Evolutionary conservation across 2,329 filamentous ascomycete genomes (phyloP).

Genomic region (Chalaropsis ovoidea): DNA sequence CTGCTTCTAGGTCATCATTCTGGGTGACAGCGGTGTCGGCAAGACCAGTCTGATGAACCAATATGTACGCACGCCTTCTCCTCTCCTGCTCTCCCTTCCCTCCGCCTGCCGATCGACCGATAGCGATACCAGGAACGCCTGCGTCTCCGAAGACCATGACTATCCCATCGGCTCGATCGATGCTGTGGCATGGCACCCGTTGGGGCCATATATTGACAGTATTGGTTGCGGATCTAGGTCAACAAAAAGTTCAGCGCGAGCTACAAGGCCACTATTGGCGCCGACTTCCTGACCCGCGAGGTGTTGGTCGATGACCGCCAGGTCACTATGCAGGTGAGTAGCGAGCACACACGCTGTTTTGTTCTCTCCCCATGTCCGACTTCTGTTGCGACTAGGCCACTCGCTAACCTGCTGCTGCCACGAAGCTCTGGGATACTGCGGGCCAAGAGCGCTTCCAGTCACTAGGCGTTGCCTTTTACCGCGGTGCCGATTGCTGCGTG

Average conservation of each 20-base stretch:
- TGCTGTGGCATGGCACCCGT: neutral
- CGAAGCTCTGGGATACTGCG: constrained; percentile 90
- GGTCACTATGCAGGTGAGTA: constrained; percentile 88
- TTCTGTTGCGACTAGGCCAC: neutral
- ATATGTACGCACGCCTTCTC: constrained; percentile 67
- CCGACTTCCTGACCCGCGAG: constrained; percentile 96
- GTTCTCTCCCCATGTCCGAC: neutral
- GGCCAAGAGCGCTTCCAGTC: constrained; percentile 97
- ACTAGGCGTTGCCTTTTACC: constrained; percentile 92
- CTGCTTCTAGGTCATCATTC: constrained; percentile 77
- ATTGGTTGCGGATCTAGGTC: constrained; percentile 51
- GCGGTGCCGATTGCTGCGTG: constrained; percentile 94
- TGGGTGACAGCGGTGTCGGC: constrained; percentile 96
- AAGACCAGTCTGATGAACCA: constrained; percentile 99
- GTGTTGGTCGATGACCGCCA: constrained; percentile 93
- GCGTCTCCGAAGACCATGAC: no score
- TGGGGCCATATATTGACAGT: neutral
- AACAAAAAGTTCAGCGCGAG: constrained; percentile 99
- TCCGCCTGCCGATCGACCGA: neutral
- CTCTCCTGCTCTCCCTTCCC: neutral
- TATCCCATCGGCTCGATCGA: neutral
- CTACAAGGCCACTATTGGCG: constrained; percentile 98
- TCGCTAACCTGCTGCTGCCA: neutral
- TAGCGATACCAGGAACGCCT: neutral
- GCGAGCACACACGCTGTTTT: neutral